Evolutionary conservation across 2,329 filamentous ascomycete genomes (phyloP), one percentile per base, ranked within the genome.

Genomic region (Cladosporium oxysporum): DNA sequence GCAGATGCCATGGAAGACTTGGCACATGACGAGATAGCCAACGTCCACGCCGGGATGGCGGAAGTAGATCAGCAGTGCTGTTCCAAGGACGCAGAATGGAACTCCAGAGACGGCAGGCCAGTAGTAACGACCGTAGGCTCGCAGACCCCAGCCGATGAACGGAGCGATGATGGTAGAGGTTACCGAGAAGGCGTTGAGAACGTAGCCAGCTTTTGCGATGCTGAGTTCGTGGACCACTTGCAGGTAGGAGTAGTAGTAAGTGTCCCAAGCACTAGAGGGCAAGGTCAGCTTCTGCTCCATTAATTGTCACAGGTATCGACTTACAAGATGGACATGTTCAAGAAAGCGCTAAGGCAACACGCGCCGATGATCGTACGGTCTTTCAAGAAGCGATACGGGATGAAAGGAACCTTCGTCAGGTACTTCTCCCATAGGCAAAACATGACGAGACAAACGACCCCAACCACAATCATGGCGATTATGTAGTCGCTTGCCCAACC

Each of bases 381-480:
- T 16, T 77, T 77, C 70, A 87, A 78, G 64, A 88, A 76, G 53
- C 77, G 70, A 72, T 82, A 85, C 0, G 83, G 85, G n/a, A 90
- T 80, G 72, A 90, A 85, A 11, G 84, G 83, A 31, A 84, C 82
- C 0, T 80, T 82, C 0, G 88, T 84, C 62, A 86, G 76, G 59
- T 79, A 88, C 33, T 76, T 82, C 73, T 91, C 88, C 80, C 85
- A 88, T 1, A 86, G 63, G 0, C 78, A 83, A 66, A 90, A 87
- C 3, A 78, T 69, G 37, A 72, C 67, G 62, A 76, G 71, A 41
- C 73, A 66, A 26, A 70, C 59, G 65, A 74, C 66, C 21, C 75
- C 75, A 55, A 76, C 67, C 63, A 76, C 71, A 55, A 76, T 58
- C 74, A 76, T 75, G 67, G 75, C 74, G 67, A 81, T 78, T 68